Evolutionary conservation across 768 basidiomycete species (phyloP).

Genomic region (Dendrothele bispora): DNA sequence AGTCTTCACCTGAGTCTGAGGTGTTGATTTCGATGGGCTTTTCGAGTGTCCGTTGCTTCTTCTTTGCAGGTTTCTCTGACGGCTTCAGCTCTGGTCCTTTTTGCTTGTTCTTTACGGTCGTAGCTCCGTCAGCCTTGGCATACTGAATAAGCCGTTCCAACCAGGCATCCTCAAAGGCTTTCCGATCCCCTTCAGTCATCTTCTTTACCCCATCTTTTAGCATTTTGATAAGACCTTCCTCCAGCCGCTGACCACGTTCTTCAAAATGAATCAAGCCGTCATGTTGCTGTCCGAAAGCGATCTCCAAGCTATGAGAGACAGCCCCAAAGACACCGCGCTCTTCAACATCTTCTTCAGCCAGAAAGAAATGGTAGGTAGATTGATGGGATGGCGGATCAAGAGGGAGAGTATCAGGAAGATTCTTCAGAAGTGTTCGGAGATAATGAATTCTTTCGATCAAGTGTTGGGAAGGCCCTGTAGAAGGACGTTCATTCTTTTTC

Average conservation of each 20-base stretch:
- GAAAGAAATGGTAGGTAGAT: slow-evolving; percentile 1
- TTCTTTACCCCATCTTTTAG: slow-evolving; percentile 6
- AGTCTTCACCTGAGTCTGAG: neutral
- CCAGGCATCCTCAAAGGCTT: slow-evolving; percentile 6
- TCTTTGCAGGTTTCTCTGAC: neutral
- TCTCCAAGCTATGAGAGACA: slow-evolving; percentile 1
- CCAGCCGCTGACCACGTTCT: neutral
- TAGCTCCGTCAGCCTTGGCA: slow-evolving; percentile 1
- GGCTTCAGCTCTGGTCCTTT: neutral
- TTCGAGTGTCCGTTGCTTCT: no score
- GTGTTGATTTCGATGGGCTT: neutral
- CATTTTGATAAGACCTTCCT: neutral
- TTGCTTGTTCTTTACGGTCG: slow-evolving; percentile 2
- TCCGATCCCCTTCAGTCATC: slow-evolving; percentile 3
- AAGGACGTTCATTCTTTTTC: no score
- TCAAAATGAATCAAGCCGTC: neutral
- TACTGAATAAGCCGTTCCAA: slow-evolving; percentile 3
- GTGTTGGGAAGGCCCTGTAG: no score
- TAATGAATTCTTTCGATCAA: neutral
- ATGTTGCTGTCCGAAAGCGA: neutral
- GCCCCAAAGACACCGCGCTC: slow-evolving; percentile 2
- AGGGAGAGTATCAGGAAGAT: neutral
- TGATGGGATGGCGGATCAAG: neutral
- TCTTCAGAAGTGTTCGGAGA: neutral
- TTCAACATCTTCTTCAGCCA: slow-evolving; percentile 2